phyloP scores from a whole-genome alignment of 805 yeast genomes.

The Pichia exigua region DNA sequence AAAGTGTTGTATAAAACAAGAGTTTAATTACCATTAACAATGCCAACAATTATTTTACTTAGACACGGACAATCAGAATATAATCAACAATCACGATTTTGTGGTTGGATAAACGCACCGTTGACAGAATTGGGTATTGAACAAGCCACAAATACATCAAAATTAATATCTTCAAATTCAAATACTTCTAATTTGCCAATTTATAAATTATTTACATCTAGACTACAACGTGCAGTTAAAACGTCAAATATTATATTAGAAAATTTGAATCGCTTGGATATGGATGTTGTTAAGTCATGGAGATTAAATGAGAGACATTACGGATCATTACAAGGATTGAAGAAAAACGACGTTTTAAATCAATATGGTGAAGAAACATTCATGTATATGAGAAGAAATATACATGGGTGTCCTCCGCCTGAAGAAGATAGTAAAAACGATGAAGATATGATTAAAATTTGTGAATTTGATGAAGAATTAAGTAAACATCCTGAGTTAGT shows the following conservation, averaged over 20 bases:
- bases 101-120: slow-evolving; percentile 80
- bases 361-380: slow-evolving; percentile 66
- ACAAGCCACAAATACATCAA: slow-evolving; percentile 63
- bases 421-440: slow-evolving; percentile 34
- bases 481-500: slow-evolving; percentile 34
- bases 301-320: slow-evolving; percentile 79
- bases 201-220: slow-evolving; percentile 44
- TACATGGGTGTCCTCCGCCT: slow-evolving; percentile 61
- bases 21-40: no score
- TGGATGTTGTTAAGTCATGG: slow-evolving; percentile 60
- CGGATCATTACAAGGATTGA: slow-evolving; percentile 73
- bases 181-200: slow-evolving; percentile 35
- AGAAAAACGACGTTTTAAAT: slow-evolving; percentile 57
- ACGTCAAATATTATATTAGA: slow-evolving; percentile 63
- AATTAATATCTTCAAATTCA: slow-evolving; percentile 40
- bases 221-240: slow-evolving; percentile 65
- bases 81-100: slow-evolving; percentile 67
- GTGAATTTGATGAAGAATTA: slow-evolving; percentile 26
- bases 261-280: slow-evolving; percentile 41
- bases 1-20: no score
- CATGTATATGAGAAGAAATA: slow-evolving; percentile 75
- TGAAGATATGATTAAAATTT: slow-evolving; percentile 18
- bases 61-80: slow-evolving; percentile 83
- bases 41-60: slow-evolving; percentile 39
- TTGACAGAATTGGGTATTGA: slow-evolving; percentile 58